phyloP scores from a whole-genome alignment of 2,329 filamentous ascomycete genomes.

The Fusarium sterilihyphosum region DNA sequence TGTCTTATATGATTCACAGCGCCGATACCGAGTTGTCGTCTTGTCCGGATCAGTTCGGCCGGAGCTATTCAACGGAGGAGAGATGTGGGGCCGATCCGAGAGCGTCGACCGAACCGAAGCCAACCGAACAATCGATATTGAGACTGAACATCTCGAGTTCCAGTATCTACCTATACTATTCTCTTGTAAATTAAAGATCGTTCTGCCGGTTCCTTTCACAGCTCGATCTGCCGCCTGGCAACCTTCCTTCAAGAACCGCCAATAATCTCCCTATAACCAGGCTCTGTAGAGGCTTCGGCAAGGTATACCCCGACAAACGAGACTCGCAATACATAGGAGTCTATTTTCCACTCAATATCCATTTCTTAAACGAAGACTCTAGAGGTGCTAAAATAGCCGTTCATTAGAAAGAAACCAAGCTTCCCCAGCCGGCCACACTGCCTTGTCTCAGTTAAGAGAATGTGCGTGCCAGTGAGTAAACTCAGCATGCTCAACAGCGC shows the following conservation, averaged over 20 bases:
- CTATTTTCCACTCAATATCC: background rate
- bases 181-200: fast-evolving
- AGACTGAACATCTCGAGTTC: background rate
- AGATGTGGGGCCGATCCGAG: background rate
- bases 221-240: background rate
- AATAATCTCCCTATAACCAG: background rate
- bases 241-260: background rate
- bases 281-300: background rate
- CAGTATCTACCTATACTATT: background rate
- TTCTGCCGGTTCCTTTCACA: background rate
- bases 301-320: background rate
- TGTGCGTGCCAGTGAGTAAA: background rate
- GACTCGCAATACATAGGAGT: background rate
- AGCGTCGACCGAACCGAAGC: background rate
- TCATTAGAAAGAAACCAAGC: background rate
- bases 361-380: background rate
- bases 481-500: background rate
- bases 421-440: background rate
- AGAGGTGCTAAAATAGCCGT: background rate
- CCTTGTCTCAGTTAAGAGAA: background rate
- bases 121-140: background rate
- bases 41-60: background rate
- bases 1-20: background rate
- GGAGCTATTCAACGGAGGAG: background rate
- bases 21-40: background rate